A percentile compares a stretch with the other conserved stretches of the same genome.
phyloP scores from a whole-genome alignment of 1,284 basidiomycete genomes.

The Exobasidium cylindrosporum region DNA sequence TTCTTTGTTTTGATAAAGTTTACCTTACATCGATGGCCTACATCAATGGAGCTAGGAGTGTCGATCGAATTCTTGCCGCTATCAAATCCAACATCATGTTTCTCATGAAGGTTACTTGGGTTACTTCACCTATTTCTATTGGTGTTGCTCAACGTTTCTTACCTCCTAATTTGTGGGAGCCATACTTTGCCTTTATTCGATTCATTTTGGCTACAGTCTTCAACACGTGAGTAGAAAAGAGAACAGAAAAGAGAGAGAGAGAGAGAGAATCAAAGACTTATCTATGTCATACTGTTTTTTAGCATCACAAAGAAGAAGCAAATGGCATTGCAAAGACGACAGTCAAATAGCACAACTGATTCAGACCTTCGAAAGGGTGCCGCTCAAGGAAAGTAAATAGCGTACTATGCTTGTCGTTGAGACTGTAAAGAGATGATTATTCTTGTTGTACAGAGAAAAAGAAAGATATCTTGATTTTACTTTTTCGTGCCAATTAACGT shows the following conservation, averaged over 20 bases:
- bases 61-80: conserved; percentile 67
- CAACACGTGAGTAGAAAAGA: conserved; percentile 25
- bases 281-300: too few relatives aligned
- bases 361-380: conserved; percentile 35
- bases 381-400: conserved; percentile 8
- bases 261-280: background rate
- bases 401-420: background rate
- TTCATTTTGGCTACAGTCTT: conserved; percentile 42
- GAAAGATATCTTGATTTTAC: background rate
- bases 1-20: too few relatives aligned
- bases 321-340: conserved; percentile 35
- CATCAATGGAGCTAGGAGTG: conserved; percentile 73
- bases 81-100: conserved; percentile 72
- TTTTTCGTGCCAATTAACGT: conserved; percentile 11
- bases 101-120: conserved; percentile 72
- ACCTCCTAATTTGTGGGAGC: conserved; percentile 63
- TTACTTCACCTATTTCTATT: conserved; percentile 69
- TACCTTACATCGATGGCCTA: conserved; percentile 76
- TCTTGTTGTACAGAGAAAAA: conserved; percentile 1
- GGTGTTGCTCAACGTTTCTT: conserved; percentile 72
- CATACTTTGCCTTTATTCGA: conserved; percentile 41
- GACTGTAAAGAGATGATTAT: background rate
- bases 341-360: conserved; percentile 17
- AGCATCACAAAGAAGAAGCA: conserved; percentile 44
- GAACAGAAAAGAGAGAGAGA: too few relatives aligned